phyloP scores from a whole-genome alignment of 2,329 filamentous ascomycete species.

The Orbilia brochopaga region DNA sequence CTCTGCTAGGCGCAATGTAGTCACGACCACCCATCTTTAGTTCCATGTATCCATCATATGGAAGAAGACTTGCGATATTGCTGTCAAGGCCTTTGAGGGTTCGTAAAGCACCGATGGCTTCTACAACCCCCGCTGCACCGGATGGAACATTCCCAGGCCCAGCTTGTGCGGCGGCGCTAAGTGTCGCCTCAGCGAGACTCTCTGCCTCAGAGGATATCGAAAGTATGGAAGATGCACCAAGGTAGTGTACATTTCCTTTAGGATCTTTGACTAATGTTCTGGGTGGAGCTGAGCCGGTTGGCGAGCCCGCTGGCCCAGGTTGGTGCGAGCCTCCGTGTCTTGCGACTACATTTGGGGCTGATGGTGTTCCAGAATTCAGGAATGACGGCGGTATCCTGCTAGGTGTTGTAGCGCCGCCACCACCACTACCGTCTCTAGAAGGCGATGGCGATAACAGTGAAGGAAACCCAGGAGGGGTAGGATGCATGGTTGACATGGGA shows the following conservation, averaged over 20 bases:
- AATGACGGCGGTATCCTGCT: constrained; percentile 43
- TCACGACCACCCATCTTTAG: constrained; percentile 51
- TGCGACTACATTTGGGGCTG: constrained; percentile 18
- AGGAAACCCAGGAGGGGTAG: constrained; percentile 47
- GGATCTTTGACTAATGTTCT: constrained; percentile 50
- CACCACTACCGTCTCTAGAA: constrained; percentile 39
- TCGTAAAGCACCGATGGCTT: constrained; percentile 53
- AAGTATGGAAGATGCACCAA: constrained; percentile 54
- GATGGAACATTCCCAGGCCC: constrained; percentile 23
- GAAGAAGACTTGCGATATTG: constrained; percentile 53
- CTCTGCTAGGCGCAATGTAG: constrained; percentile 44
- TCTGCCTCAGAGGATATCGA: constrained; percentile 54
- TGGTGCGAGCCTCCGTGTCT: constrained; percentile 19
- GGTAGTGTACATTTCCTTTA: constrained; percentile 53
- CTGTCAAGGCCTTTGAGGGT: constrained; percentile 52
- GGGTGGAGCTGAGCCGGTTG: constrained; percentile 21
- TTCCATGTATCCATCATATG: constrained; percentile 53
- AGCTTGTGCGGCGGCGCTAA: constrained; percentile 41
- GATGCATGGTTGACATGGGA: constrained; percentile 50
- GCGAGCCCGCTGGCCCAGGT: constrained; percentile 29
- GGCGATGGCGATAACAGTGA: constrained; percentile 46
- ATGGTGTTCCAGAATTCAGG: constrained; percentile 25
- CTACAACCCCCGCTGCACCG: constrained; percentile 36
- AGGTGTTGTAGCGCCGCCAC: constrained; percentile 41
- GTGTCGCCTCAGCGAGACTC: constrained; percentile 52